Evolutionary conservation across 176 grass and related monocot species (phyloP), one percentile per base, ranked within the genome.

Genomic region (Oryza longistaminata): DNA sequence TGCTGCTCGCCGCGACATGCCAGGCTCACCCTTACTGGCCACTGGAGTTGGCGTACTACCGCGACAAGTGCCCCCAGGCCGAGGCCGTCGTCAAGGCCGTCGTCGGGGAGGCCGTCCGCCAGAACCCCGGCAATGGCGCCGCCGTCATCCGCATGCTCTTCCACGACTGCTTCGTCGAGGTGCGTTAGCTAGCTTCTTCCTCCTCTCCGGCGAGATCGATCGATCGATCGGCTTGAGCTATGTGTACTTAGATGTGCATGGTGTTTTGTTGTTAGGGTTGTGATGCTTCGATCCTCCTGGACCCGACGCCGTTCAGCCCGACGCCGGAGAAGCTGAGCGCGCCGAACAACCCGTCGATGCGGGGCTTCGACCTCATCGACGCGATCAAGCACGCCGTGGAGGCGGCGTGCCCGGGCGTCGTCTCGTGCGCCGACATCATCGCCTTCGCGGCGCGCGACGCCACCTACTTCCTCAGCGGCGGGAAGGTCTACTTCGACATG

Each of bases 161-260:
- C 88, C 91, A 93, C 19, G 88, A 93, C 78, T 93, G 88, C 81
- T 93, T 93, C 16, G 91, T 93, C 3, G 83, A 85, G 85, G 91
- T 93, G 40, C 11, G 15, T 29, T 15, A 2, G 2, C 0, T 34
- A 34, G 33, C 48, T 50, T 15, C 48, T 62, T 27, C 27, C 27
- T n/a, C 58, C 24, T 62, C 58, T 62, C 55, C 58, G 58, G 58
- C 58, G 21, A 22, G 58, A 21, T 19, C 19, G 15, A 3, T 52
- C 3, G 55, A 21, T 17, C 19, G 19, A 60, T 17, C 19, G 19
- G n/a, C 40, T 42, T 42, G 40, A 42, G 40, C 8, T 43, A 43
- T 43, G 9, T 10, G 7, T 34, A 34, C 42, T 43, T 43, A 9
- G 7, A 43, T 43, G 6, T 53, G 13, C 15, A 11, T 62, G 21